These are phyloP conservation scores for Tolypocladium pustulatum DNA, from an alignment of 2,329 filamentous ascomycete species.

Conservation along the genomic window DNA sequence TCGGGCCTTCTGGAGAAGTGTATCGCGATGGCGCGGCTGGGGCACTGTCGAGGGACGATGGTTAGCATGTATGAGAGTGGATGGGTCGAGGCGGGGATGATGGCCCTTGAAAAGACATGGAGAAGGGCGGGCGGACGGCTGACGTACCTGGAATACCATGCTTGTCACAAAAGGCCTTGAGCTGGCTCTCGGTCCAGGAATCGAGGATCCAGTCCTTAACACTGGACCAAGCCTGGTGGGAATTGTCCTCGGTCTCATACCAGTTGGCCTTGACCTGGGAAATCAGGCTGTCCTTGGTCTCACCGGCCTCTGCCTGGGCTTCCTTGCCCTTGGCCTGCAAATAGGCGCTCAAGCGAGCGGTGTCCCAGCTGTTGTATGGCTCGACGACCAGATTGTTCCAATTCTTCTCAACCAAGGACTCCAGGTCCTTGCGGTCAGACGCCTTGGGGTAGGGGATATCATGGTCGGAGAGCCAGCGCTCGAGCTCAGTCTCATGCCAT, in stretches of 20 bases:
- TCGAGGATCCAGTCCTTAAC: slow-evolving; percentile 91
- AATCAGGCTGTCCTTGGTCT: slow-evolving; percentile 59
- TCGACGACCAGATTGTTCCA: slow-evolving; percentile 70
- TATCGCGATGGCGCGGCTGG: slow-evolving; percentile 78
- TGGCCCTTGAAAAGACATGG: background rate
- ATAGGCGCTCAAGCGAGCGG: slow-evolving; percentile 55
- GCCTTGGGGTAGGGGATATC: slow-evolving; percentile 83
- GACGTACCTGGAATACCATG: slow-evolving; percentile 62
- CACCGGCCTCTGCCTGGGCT: slow-evolving; percentile 53
- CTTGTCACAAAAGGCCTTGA: slow-evolving; percentile 88
- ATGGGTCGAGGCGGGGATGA: background rate
- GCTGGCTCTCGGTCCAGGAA: slow-evolving; percentile 85
- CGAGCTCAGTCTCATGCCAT: slow-evolving; percentile 96
- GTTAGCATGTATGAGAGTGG: background rate
- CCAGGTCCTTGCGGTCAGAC: slow-evolving; percentile 88
- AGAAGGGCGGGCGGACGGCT: background rate
- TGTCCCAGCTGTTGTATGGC: slow-evolving; percentile 71
- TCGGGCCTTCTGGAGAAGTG: slow-evolving; percentile 65
- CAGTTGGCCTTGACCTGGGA: slow-evolving; percentile 61
- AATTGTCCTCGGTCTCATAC: slow-evolving; percentile 71
- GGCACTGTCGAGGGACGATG: slow-evolving; percentile 40
- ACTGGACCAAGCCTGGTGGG: slow-evolving; percentile 58
- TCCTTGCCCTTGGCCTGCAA: slow-evolving; percentile 62
- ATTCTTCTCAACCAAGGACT: slow-evolving; percentile 78
- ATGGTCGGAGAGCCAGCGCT: slow-evolving; percentile 92